Base-by-base conservation (phyloP, 495 filamentous ascomycete species). In the Corynascus novoguineensis region DNA sequence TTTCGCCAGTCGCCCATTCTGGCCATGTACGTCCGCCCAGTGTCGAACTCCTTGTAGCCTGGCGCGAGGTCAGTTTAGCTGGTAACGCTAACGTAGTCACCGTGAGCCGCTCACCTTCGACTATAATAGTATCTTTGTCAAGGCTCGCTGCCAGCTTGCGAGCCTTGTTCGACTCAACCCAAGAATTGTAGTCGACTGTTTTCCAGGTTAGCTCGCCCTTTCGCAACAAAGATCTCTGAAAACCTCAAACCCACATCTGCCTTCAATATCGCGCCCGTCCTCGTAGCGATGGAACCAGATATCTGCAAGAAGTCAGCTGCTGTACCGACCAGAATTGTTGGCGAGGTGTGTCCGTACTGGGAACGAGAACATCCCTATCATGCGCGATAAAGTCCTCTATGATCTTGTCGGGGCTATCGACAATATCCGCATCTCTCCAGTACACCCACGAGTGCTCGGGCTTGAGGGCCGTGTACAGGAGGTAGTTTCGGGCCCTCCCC, bases 401-500 rank as follows among this genome's bases (percentile, higher is more conserved):
- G 53, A 98, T 96, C 59, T 81, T 85, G 35, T 77, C 76, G 6
- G 95, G 90, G 68, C 88, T 95, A 61, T 98, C 93, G 25, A 85
- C 80, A 64, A 98, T 97, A 73, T 98, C 93, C 28, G 96, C 90
- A 68, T 98, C 93, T 54, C 95, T 84, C 93, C 93, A 98, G 71
- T 97, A 97, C 24, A 98, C 95, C 93, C 93, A 98, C 8, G 89
- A 92, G 69, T 98, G 93, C 54, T 97, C 89, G 3, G 90, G 80
- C 76, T 92, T 95, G 60, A 98, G 69, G 24, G 93, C 85, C 0
- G 90, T 81, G 47, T 83, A 82, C 11, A 98, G 83, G 22, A 98
- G 79, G 69, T 96, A 97, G 69, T 98, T 98, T 52, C 93, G 81
- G 15, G 95, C 95, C 55, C 80, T 80, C 48, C 86, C 93, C 79